A percentile compares a stretch with the other conserved stretches of the same genome.
Conservation (phyloP, 2,329 filamentous ascomycete species). For the Orbilia ellipsospora region DNA sequence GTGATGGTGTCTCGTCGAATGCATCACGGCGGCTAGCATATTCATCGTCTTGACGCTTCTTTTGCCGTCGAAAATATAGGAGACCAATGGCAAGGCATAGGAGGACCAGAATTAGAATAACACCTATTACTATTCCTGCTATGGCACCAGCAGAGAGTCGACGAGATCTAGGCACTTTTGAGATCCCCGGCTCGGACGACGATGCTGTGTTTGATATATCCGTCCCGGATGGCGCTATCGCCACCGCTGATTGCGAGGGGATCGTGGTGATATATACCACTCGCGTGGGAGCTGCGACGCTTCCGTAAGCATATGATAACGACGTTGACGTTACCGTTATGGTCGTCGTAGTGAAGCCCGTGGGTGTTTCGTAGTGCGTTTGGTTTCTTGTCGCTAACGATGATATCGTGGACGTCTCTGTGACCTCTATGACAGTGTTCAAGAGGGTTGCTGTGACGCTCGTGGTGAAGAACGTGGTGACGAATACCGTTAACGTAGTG, state of each 20-base stretch:
- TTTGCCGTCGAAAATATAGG: constrained; percentile 2
- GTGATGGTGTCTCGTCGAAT: constrained; percentile 12
- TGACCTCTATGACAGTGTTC: constrained; percentile 22
- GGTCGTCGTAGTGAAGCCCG: constrained; percentile 29
- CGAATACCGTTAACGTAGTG: constrained; percentile 39
- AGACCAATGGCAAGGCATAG: constrained; percentile 1
- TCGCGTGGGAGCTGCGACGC: constrained; percentile 23
- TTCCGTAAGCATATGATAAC: constrained; percentile 47
- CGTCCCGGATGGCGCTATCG: background rate
- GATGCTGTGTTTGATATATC: background rate
- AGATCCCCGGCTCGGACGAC: background rate
- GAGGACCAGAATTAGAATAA: constrained; percentile 10
- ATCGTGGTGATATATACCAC: constrained; percentile 30
- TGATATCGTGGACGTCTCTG: constrained; percentile 35
- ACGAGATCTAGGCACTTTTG: background rate
- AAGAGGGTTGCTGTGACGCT: constrained; percentile 29
- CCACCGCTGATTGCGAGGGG: background rate
- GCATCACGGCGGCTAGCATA: background rate
- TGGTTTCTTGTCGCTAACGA: constrained; percentile 39
- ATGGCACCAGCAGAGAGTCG: constrained; percentile 27
- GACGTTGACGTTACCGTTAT: constrained; percentile 29
- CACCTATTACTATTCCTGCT: constrained; percentile 27
- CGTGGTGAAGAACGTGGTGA: constrained; percentile 46
- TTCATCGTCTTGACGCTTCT: background rate
- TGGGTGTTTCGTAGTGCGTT: constrained; percentile 51